Percentiles rank a stretch among this genome's conserved stretches.
Conservation (phyloP, 2,329 filamentous ascomycete genomes). For the Cladophialophora psammophila region DNA sequence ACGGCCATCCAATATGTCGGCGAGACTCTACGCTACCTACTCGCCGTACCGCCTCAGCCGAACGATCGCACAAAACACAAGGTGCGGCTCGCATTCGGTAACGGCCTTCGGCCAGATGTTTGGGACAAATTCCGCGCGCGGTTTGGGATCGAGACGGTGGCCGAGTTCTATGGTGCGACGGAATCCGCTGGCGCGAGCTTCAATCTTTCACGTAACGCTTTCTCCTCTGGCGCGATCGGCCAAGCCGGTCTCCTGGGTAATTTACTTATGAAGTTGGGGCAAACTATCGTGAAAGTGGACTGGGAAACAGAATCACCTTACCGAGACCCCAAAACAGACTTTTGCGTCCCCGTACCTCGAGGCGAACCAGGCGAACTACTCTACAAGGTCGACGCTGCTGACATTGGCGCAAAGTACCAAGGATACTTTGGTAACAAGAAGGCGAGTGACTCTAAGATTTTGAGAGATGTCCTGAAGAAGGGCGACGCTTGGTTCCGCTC, state of each 20-base stretch:
- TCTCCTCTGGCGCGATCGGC: slow-evolving; percentile 78
- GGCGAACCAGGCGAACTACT: slow-evolving; percentile 78
- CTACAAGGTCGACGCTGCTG: slow-evolving; percentile 58
- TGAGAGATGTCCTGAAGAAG: slow-evolving; percentile 68
- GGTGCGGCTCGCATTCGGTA: slow-evolving; percentile 80
- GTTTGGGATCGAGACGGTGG: slow-evolving; percentile 75
- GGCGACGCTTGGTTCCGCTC: slow-evolving; percentile 74
- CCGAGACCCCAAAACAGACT: slow-evolving; percentile 72
- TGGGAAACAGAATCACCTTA: slow-evolving; percentile 71
- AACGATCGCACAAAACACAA: slow-evolving; percentile 74
- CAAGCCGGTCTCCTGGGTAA: slow-evolving; percentile 70
- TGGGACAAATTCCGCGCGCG: slow-evolving; percentile 85
- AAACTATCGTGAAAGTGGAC: slow-evolving; percentile 73
- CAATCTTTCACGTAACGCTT: slow-evolving; percentile 77
- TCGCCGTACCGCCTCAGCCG: slow-evolving; percentile 69
- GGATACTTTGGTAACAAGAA: slow-evolving; percentile 74
- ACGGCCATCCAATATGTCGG: slow-evolving; percentile 80
- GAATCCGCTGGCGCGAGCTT: slow-evolving; percentile 74
- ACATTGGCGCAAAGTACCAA: slow-evolving; percentile 65
- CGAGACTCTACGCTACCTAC: slow-evolving; percentile 76
- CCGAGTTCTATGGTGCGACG: slow-evolving; percentile 82
- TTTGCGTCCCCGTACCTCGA: slow-evolving; percentile 66
- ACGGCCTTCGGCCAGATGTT: slow-evolving; percentile 83
- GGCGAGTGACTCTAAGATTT: slow-evolving; percentile 72
- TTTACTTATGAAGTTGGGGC: slow-evolving; percentile 58